These are phyloP conservation scores for Paragyromitra xinjiangensis DNA, from an alignment of 495 filamentous ascomycete genomes.

Conservation along the genomic window DNA sequence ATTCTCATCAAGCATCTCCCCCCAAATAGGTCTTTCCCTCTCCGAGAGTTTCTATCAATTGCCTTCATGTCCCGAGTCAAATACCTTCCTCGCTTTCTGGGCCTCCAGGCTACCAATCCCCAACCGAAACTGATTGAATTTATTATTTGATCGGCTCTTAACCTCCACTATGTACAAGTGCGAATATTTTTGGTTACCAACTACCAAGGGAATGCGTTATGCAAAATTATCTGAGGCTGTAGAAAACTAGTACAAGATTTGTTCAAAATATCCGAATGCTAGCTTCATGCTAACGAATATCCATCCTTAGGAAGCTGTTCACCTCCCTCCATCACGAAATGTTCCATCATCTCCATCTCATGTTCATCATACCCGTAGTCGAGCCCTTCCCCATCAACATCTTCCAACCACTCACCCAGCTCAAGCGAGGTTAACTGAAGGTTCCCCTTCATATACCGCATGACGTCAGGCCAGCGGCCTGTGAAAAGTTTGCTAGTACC, in stretches of 20 bases:
- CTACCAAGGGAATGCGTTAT: background rate
- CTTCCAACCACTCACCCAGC: constrained; percentile 34
- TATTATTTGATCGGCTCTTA: background rate
- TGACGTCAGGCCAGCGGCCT: constrained; percentile 40
- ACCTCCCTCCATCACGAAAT: constrained; percentile 33
- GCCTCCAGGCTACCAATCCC: background rate
- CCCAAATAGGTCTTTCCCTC: background rate
- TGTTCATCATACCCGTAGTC: constrained; percentile 30
- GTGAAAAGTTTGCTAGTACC: constrained; percentile 44
- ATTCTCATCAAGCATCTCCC: background rate
- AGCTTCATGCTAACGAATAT: background rate
- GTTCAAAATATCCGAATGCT: background rate
- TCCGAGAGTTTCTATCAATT: background rate
- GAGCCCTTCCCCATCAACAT: constrained; percentile 18
- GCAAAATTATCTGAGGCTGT: background rate
- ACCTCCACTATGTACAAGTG: constrained; percentile 4
- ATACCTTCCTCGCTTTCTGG: background rate
- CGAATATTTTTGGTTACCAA: background rate
- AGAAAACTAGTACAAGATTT: background rate
- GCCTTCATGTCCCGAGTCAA: background rate
- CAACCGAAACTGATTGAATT: background rate
- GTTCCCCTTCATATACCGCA: constrained; percentile 39
- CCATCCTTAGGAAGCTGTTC: constrained; percentile 33
- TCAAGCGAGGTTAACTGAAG: constrained; percentile 42
- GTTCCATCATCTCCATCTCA: constrained; percentile 40